phyloP scores from a whole-genome alignment of 345 rosid genomes.

The Melaleuca alternifolia region DNA sequence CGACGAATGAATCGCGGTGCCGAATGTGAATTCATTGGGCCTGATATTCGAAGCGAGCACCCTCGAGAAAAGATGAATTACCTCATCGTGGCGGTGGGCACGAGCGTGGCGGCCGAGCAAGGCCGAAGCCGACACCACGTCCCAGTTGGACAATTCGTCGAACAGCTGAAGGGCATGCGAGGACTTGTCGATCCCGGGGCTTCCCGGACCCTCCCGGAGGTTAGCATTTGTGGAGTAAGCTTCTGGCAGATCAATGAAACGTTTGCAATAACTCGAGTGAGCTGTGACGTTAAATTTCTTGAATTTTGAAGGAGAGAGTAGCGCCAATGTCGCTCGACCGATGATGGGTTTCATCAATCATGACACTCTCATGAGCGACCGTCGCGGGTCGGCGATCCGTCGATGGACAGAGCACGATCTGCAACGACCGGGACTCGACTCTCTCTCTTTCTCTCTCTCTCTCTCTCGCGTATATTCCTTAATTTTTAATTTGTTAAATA shows the following conservation, averaged over 20 bases:
- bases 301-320: not conserved
- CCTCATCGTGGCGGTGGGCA: conserved; percentile 32
- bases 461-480: not conserved
- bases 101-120: conserved; percentile 37
- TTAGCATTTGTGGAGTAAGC: not conserved
- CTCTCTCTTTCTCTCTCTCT: not conserved
- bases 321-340: not conserved
- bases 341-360: not conserved
- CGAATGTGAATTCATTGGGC: conserved; percentile 71
- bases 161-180: conserved; percentile 23
- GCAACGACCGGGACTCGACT: not conserved
- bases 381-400: not conserved
- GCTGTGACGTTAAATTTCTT: not conserved
- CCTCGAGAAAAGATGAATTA: conserved; percentile 32
- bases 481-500: too few relatives aligned
- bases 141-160: conserved; percentile 38
- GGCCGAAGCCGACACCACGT: conserved; percentile 50
- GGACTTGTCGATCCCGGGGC: not conserved
- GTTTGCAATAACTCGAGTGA: not conserved
- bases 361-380: not conserved
- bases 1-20: conserved; percentile 49
- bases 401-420: not conserved
- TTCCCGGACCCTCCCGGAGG: fast-evolving
- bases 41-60: conserved; percentile 36
- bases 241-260: not conserved